These are phyloP conservation scores for Eucalyptus victrix DNA, from an alignment of 345 rosid species.

Conservation along the genomic window DNA sequence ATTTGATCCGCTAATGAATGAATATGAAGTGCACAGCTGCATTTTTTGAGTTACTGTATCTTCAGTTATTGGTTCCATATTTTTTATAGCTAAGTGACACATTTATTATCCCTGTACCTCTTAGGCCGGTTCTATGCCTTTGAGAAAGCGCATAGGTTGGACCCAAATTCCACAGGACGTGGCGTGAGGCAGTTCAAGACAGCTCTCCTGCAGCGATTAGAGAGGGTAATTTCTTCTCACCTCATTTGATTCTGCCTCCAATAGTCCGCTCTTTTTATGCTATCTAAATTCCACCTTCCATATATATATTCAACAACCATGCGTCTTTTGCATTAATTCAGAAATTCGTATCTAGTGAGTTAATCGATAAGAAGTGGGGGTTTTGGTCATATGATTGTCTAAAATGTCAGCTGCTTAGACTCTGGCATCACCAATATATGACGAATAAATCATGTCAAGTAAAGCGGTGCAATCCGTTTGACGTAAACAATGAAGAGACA, in stretches of 20 bases:
- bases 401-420: not conserved
- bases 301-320: not conserved
- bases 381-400: not conserved
- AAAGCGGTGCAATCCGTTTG: not conserved
- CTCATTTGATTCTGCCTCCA: not conserved
- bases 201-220: constrained; percentile 60
- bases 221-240: constrained; percentile 36
- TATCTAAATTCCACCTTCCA: not conserved
- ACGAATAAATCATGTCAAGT: not conserved
- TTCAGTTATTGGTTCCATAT: not conserved
- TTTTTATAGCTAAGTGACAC: not conserved
- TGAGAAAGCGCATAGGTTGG: constrained; percentile 84
- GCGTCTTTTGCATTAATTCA: not conserved
- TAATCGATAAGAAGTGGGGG: not conserved
- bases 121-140: constrained; percentile 87
- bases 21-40: not conserved
- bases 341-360: not conserved
- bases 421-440: not conserved
- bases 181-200: constrained; percentile 93
- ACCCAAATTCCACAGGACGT: constrained; percentile 60
- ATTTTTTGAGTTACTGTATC: not conserved
- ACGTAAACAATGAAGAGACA: not conserved
- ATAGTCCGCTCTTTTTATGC: not conserved
- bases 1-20: not conserved
- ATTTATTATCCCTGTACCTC: not conserved